Percentiles rank a stretch among this genome's conserved stretches.
Conservation (phyloP, 441 rosid genomes). For the Brassica balearica region DNA sequence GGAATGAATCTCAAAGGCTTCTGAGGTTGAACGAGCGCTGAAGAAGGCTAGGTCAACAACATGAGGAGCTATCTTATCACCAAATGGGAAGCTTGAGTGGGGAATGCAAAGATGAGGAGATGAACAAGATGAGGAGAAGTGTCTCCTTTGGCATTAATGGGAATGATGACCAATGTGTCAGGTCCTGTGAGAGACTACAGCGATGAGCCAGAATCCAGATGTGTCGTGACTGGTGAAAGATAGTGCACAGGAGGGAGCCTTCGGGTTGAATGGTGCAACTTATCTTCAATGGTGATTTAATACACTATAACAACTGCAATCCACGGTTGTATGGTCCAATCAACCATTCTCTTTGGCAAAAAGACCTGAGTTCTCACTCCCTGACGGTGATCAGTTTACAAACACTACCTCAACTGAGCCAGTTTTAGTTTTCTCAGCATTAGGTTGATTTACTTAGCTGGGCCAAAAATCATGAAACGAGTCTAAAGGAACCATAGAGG, state of each 20-base stretch:
- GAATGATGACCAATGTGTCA: constrained; percentile 33
- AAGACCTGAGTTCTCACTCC: no score
- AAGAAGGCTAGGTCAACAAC: no score
- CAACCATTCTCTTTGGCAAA: no score
- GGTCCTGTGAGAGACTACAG: constrained; percentile 41
- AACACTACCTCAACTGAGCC: no score
- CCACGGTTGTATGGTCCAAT: no score
- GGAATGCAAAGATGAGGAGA: constrained; percentile 80
- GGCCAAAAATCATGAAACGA: neutral
- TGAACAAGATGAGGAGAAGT: constrained; percentile 80
- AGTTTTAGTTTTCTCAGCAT: neutral
- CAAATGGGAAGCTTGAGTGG: constrained; percentile 85
- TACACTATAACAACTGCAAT: no score
- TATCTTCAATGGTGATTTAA: no score
- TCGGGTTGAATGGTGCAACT: constrained; percentile 31
- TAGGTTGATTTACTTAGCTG: neutral
- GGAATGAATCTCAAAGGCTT: no score
- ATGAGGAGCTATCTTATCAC: constrained; percentile 44
- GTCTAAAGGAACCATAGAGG: neutral
- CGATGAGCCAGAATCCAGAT: constrained; percentile 95
- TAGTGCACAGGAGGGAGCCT: constrained; percentile 48
- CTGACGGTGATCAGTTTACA: no score
- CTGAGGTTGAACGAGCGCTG: no score
- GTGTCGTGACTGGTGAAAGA: constrained; percentile 92
- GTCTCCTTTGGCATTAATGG: constrained; percentile 78